Evolutionary conservation across 306 rosid genomes (phyloP), one percentile per base, ranked within the genome.

Genomic region (Sphenostylis stenocarpa): DNA sequence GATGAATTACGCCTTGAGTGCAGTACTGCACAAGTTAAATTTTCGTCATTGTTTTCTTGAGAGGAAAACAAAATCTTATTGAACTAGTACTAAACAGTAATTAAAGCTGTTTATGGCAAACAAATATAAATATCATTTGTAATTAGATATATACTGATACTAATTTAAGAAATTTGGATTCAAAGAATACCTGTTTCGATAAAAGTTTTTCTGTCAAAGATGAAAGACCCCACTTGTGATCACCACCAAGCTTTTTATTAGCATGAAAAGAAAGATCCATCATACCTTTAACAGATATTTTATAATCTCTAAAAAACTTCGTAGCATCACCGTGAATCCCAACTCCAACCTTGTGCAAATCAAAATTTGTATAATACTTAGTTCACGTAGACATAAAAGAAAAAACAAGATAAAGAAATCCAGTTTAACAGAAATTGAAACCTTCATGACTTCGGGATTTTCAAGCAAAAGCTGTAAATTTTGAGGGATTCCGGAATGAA

Each of bases 401-500:
- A 72, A 21, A 38, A 44, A 7, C 48, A 3, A 53, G 15, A 38
- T 48, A 12, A 60, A 16, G 3, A 69, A 55, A 17, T 68, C 43
- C 63, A 51, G 66, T 16, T 60, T 51, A 47, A 52, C 24, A 56
- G 76, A 77, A 49, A 44, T 77, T 78, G 48, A 55, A 77, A 91
- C 98, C 97, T 94, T 94, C 72, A 75, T 52, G 69, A 95, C 67
- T 36, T 84, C 20, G 19, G 95, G 76, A 80, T 91, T 90, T 84
- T 92, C 96, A 20, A 95, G 96, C 77, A 95, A 79, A 79, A 76
- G 83, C 70, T 77, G 87, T 67, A 95, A 83, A 83, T 83, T 86
- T 81, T 0, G 88, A 62, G 98, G 89, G 77, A 95, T 86, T 70
- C 98, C 98, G 14, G 97, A 88, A 81, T 95, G 98, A 76, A 90